A percentile compares a stretch with the other conserved stretches of the same genome.
Evolutionary conservation across 2,329 filamentous ascomycete genomes (phyloP).

Genomic region (Colletotrichum tropicicola): DNA sequence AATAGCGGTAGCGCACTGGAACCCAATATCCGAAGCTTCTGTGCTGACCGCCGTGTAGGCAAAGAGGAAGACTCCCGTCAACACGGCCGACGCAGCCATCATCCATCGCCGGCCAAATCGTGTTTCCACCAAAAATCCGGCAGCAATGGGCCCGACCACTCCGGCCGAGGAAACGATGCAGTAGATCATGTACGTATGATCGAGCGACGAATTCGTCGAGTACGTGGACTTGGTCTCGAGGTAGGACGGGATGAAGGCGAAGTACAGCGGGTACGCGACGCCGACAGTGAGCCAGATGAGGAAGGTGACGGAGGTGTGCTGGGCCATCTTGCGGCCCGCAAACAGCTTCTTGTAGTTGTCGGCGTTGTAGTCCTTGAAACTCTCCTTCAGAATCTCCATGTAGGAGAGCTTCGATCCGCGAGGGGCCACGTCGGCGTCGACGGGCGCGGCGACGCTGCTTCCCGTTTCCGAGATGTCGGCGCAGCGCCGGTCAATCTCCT

Average conservation of each 20-base stretch:
- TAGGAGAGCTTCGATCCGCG: constrained; percentile 29
- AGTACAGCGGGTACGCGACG: constrained; percentile 57
- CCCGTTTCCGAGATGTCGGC: neutral
- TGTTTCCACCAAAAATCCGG: constrained; percentile 50
- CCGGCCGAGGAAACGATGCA: constrained; percentile 48
- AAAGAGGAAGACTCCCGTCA: constrained; percentile 57
- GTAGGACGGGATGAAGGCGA: constrained; percentile 56
- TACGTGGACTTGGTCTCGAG: constrained; percentile 46
- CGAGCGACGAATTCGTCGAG: constrained; percentile 34
- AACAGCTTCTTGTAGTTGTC: constrained; percentile 43
- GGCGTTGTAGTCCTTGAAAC: constrained; percentile 28
- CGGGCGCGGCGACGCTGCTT: constrained; percentile 23
- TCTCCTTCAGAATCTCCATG: constrained; percentile 36
- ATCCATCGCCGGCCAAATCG: constrained; percentile 52
- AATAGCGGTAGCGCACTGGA: constrained; percentile 54
- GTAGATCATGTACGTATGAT: constrained; percentile 46
- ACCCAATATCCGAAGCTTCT: constrained; percentile 44
- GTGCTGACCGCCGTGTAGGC: constrained; percentile 52
- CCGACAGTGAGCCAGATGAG: constrained; percentile 54
- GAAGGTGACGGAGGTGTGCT: constrained; percentile 46
- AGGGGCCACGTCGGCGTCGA: constrained; percentile 10
- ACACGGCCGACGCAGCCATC: constrained; percentile 51
- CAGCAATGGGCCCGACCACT: constrained; percentile 49
- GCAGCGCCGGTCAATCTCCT: constrained; percentile 26
- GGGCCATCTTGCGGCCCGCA: constrained; percentile 40